These are phyloP conservation scores for Paraphaeosphaeria minitans DNA, from an alignment of 2,329 filamentous ascomycete species.

Conservation along the genomic window DNA sequence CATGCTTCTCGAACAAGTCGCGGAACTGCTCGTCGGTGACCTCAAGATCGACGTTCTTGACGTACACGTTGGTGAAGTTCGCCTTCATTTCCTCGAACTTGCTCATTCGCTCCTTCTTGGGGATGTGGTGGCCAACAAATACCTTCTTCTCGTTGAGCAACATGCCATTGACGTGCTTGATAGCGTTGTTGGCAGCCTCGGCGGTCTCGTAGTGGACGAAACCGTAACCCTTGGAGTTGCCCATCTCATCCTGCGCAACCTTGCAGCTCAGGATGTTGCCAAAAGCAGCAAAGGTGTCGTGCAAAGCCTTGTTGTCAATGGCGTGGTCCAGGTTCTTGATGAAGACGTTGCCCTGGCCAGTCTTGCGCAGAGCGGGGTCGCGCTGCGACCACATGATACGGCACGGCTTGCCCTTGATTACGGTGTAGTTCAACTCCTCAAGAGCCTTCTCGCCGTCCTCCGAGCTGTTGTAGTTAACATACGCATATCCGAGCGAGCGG, in stretches of 20 bases:
- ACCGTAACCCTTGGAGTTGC: conserved; percentile 97
- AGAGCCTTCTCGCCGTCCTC: conserved; percentile 96
- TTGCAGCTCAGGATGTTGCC: conserved; percentile 99
- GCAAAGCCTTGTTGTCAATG: conserved; percentile 99
- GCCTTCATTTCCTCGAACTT: conserved; percentile 99
- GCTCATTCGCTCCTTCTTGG: conserved; percentile 99
- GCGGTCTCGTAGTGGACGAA: conserved; percentile 99
- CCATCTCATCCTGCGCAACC: conserved; percentile 95
- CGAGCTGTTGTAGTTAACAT: conserved; percentile 99
- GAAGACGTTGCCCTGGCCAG: conserved; percentile 98
- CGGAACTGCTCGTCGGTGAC: conserved; percentile 94
- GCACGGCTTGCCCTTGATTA: conserved; percentile 98
- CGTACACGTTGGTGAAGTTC: conserved; percentile 99
- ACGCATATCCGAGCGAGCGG: conserved; percentile 97
- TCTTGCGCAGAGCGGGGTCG: conserved; percentile 98
- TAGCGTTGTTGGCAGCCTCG: conserved; percentile 93
- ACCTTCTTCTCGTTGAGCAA: conserved; percentile 99
- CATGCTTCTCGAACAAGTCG: conserved; percentile 86
- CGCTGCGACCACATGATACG: conserved; percentile 99
- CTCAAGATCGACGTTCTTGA: conserved; percentile 93
- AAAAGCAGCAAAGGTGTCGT: conserved; percentile 97
- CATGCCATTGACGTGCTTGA: conserved; percentile 99
- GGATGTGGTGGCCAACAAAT: conserved; percentile 98
- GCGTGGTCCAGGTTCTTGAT: conserved; percentile 99
- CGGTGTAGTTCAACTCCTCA: conserved; percentile 98